These are phyloP conservation scores for Cercospora sesami DNA, from an alignment of 2,329 filamentous ascomycete genomes.

Conservation along the genomic window DNA sequence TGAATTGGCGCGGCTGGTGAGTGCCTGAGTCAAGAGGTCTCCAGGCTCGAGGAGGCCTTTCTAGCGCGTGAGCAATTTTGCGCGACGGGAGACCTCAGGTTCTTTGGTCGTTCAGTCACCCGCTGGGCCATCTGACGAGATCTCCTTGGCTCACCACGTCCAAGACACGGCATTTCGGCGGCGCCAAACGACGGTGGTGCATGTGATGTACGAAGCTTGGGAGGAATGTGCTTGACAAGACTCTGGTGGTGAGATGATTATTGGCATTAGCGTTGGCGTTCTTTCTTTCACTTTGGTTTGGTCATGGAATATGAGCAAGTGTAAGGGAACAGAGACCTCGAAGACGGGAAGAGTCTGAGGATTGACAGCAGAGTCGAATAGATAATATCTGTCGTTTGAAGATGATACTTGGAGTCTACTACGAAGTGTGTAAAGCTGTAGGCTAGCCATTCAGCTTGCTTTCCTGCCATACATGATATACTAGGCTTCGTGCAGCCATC, in stretches of 20 bases:
- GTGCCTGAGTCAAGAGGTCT: not conserved
- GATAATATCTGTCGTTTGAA: not conserved
- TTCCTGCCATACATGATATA: not conserved
- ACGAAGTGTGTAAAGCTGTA: not conserved
- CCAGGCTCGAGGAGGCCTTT: not conserved
- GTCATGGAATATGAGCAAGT: not conserved
- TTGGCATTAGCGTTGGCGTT: not conserved
- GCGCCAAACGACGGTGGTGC: not conserved
- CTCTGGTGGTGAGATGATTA: not conserved
- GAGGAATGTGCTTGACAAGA: not conserved
- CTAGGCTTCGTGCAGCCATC: not conserved
- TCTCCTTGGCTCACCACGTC: not conserved
- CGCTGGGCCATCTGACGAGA: not conserved
- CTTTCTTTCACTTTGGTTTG: not conserved
- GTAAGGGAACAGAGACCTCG: not conserved
- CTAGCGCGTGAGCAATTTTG: not conserved
- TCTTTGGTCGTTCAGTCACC: not conserved
- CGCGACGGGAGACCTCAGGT: not conserved
- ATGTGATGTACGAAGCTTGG: not conserved
- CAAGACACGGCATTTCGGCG: not conserved
- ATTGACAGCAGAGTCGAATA: not conserved
- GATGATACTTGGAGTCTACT: not conserved
- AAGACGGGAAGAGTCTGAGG: not conserved
- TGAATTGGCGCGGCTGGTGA: not conserved
- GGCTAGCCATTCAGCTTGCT: not conserved